phyloP scores from a whole-genome alignment of 1,284 basidiomycete genomes.

The Leccinum griseonigrum region DNA sequence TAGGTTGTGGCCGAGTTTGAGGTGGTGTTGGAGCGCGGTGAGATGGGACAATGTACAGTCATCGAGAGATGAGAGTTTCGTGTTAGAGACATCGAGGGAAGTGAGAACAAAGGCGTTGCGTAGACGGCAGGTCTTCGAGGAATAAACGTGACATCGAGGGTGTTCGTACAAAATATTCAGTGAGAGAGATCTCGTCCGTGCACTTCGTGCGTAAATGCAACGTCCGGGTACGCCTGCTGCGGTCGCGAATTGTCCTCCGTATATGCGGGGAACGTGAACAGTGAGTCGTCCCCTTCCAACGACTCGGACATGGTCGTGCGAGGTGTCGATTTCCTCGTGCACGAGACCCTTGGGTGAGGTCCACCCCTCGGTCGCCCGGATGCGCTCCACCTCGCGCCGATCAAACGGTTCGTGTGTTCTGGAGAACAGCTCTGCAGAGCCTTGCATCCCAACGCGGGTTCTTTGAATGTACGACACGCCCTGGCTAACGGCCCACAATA shows the following conservation, averaged over 20 bases:
- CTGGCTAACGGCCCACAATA: too few species aligned
- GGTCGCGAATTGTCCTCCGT: too few species aligned
- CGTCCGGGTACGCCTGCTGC: conserved; percentile 8
- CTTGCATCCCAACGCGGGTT: conserved; percentile 45
- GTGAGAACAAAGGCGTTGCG: conserved; percentile 67
- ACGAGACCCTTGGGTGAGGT: conserved; percentile 92
- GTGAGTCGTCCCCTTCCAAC: too few species aligned
- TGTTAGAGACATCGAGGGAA: conserved; percentile 85
- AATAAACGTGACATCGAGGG: conserved; percentile 72
- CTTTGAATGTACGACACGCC: too few species aligned
- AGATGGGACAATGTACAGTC: conserved; percentile 73
- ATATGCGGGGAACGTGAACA: too few species aligned
- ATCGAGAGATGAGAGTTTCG: conserved; percentile 87
- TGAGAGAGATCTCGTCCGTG: conserved; percentile 56
- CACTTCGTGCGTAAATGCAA: neutral
- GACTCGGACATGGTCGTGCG: conserved; percentile 29
- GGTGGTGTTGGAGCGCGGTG: conserved; percentile 61
- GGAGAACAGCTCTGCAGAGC: conserved; percentile 76
- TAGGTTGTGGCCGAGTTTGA: conserved; percentile 85
- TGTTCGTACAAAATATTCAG: conserved; percentile 54
- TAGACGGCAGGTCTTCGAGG: conserved; percentile 64
- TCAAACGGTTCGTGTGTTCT: conserved; percentile 91
- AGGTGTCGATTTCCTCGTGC: conserved; percentile 91
- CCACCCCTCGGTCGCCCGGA: conserved; percentile 93
- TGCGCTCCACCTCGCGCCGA: conserved; percentile 79